Evolutionary conservation across 768 basidiomycete genomes (phyloP), one percentile per base, ranked within the genome.

Genomic region (Boletus patriciae): DNA sequence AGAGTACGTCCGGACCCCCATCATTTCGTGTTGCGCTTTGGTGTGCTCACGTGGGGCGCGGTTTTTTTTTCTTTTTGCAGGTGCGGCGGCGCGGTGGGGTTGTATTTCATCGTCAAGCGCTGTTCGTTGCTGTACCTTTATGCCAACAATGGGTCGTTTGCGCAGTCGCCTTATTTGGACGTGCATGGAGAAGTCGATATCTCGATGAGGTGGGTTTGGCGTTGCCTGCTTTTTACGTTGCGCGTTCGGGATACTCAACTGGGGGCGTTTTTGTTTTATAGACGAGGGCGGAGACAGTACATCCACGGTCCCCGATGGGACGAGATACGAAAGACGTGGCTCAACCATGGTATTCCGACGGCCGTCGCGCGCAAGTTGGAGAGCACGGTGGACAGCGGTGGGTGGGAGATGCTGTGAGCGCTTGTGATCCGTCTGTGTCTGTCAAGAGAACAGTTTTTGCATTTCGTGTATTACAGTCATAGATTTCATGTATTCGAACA

Each of bases 101-200:
- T 97, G 46, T 99, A 87, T 72, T 95, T 95, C 73, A 81, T 94
- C 42, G 86, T 98, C 62, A 95, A 95, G 70, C 86, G 93, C 19
- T 97, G 94, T 73, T 83, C 88, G n/a, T 67, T 98, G 55, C 70
- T 98, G 15, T 98, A 91, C 70, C 79, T 98, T 18, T 94, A 93
- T 66, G 87, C 88, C 31, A 86, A 85, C 59, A 92, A 87, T 48
- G 97, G 96, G n/a, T 85, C 91, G 4, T 98, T 95, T 72, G 80
- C 82, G 1, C 82, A 85, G 15, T 90, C 95, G 31, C 94, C 96
- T 0, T 98, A 97, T 66, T 80, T 98, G 40, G 97, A 99, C 64
- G 83, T 83, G 1, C 97, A 98, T 58, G 97, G 96, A 1, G 97
- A 98, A 66, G 82, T 93, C 3, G 96, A 98, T 70, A 78, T 91